phyloP scores from a whole-genome alignment of 805 yeast genomes.

The Clavispora carvajalis region DNA sequence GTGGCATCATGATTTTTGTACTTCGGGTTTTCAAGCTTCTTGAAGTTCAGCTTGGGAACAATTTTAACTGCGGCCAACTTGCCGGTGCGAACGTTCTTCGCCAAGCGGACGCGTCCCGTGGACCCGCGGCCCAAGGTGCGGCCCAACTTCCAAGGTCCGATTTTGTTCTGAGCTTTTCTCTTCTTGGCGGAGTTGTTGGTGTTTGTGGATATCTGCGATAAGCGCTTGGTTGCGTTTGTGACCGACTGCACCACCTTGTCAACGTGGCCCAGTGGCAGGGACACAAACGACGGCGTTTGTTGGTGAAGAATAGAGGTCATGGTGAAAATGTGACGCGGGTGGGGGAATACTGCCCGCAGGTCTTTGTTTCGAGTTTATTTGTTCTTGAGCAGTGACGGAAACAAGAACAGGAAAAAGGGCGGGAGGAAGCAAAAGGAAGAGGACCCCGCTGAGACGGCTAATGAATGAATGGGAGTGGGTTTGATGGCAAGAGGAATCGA shows the following conservation, averaged over 20 bases:
- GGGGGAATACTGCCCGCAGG: not conserved
- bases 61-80: constrained; percentile 95
- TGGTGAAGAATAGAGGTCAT: constrained; percentile 14
- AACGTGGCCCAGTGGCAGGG: constrained; percentile 20
- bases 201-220: constrained; percentile 45
- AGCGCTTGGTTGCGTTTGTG: constrained; percentile 43
- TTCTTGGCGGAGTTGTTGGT: constrained; percentile 38
- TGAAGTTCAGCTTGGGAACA: constrained; percentile 78
- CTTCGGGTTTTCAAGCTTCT: constrained; percentile 42
- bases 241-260: constrained; percentile 42
- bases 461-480: constrained; percentile 1
- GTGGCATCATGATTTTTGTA: constrained; percentile 42
- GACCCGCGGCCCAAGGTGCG: constrained; percentile 95
- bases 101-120: constrained; percentile 90
- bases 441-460: not conserved
- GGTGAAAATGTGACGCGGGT: not conserved
- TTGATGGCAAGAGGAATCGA: not conserved
- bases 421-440: not conserved
- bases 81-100: constrained; percentile 78
- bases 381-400: not conserved
- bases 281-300: constrained; percentile 7
- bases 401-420: not conserved
- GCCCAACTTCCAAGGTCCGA: constrained; percentile 97
- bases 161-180: constrained; percentile 47
- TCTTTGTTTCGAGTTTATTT: not conserved